Evolutionary conservation across 306 rosid genomes (phyloP).

Genomic region (peach (Prunus persica)): DNA sequence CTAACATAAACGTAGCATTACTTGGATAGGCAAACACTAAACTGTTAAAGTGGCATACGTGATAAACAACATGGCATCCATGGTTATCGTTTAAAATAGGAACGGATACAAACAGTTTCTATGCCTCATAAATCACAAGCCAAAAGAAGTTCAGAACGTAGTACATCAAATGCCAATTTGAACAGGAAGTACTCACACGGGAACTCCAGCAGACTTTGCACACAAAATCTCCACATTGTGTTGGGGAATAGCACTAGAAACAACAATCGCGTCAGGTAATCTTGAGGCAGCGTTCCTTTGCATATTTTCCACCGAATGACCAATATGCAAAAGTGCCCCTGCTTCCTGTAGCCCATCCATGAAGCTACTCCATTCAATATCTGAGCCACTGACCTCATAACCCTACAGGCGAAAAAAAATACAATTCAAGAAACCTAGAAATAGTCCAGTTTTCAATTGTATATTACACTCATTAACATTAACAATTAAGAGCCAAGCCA

Average conservation of each 20-base stretch:
- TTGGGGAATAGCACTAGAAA: conserved; percentile 34
- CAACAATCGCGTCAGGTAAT: conserved; percentile 20
- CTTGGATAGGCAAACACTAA: not conserved
- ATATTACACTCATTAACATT: not conserved
- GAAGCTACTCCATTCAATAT: conserved; percentile 31
- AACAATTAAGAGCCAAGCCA: not conserved
- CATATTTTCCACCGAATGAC: conserved; percentile 25
- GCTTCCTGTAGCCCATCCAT: conserved; percentile 26
- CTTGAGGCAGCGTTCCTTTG: not conserved
- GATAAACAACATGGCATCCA: not conserved
- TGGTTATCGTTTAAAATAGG: not conserved
- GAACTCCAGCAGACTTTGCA: conserved; percentile 26
- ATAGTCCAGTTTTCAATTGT: not conserved
- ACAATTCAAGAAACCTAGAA: not conserved
- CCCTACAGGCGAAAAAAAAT: conserved; percentile 13
- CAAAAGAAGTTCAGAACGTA: not conserved
- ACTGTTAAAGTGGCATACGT: not conserved
- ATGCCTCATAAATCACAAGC: not conserved
- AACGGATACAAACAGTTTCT: not conserved
- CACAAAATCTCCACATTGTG: conserved; percentile 25
- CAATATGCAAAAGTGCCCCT: conserved; percentile 20
- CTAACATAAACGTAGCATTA: not conserved
- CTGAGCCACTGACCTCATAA: conserved; percentile 36
- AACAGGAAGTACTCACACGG: conserved; percentile 22
- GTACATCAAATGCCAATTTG: not conserved